Conservation (phyloP, 192 early-diverging fungal genomes). For the Diversispora eburnea region DNA sequence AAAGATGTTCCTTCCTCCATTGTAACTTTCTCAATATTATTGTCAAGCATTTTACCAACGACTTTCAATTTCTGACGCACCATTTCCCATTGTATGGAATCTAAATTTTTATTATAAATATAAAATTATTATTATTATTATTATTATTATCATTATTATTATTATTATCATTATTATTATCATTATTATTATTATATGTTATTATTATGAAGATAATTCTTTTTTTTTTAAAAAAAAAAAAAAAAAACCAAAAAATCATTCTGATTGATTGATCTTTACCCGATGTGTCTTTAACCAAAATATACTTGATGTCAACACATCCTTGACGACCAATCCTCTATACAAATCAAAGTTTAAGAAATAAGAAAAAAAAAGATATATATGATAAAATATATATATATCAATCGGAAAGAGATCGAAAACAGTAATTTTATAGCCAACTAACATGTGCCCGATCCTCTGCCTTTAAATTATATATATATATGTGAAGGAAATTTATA, state of each 20-base stretch:
- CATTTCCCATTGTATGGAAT: constrained; percentile 42
- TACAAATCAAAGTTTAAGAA: background rate
- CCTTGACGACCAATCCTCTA: constrained; percentile 42
- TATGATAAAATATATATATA: background rate
- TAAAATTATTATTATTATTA: background rate
- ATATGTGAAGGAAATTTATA: background rate
- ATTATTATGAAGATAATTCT: too few species aligned
- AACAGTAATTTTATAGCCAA: background rate
- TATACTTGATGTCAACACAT: constrained; percentile 48
- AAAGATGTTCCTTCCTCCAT: constrained; percentile 4
- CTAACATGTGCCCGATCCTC: constrained; percentile 45
- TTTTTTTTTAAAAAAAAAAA: too few species aligned
- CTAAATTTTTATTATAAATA: background rate
- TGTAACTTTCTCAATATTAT: background rate
- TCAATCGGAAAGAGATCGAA: background rate
- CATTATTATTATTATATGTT: too few species aligned
- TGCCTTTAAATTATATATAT: constrained; percentile 34
- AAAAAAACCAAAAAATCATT: too few species aligned
- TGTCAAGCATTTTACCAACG: constrained; percentile 32
- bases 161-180: too few species aligned
- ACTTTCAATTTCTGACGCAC: constrained; percentile 38
- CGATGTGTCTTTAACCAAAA: constrained; percentile 39
- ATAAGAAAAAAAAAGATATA: background rate
- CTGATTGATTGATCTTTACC: constrained; percentile 39
- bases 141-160: background rate